Conservation (phyloP, 306 rosid genomes). For the Abrus precatorius region DNA sequence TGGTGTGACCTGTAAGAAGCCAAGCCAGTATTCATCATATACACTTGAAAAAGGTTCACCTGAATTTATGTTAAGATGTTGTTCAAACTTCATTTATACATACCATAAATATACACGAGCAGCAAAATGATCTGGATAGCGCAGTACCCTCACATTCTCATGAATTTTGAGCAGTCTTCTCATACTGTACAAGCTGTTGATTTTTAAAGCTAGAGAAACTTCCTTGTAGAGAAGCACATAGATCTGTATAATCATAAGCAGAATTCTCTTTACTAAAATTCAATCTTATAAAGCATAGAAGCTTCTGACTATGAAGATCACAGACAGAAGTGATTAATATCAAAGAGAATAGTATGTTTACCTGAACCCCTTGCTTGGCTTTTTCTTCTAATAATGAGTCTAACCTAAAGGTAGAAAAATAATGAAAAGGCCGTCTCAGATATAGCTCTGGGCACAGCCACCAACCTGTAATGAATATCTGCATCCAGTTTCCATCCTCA, state of each 20-base stretch:
- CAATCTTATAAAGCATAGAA: slow-evolving; percentile 29
- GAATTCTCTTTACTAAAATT: slow-evolving; percentile 19
- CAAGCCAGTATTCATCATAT: slow-evolving; percentile 51
- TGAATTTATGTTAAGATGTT: slow-evolving; percentile 41
- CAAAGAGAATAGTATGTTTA: slow-evolving; percentile 40
- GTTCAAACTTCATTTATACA: slow-evolving; percentile 45
- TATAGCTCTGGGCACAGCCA: slow-evolving; percentile 98
- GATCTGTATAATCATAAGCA: slow-evolving; percentile 63
- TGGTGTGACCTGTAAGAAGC: slow-evolving; percentile 94
- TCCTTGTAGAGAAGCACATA: slow-evolving; percentile 98
- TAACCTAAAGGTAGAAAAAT: slow-evolving; percentile 75
- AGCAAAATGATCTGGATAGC: slow-evolving; percentile 93
- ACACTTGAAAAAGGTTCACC: slow-evolving; percentile 29
- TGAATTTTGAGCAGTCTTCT: slow-evolving; percentile 85
- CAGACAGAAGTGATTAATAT: slow-evolving; percentile 18
- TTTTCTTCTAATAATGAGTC: slow-evolving; percentile 85
- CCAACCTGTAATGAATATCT: slow-evolving; percentile 99
- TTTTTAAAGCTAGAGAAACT: slow-evolving; percentile 95
- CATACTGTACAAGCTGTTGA: slow-evolving; percentile 92
- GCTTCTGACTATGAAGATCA: slow-evolving; percentile 26
- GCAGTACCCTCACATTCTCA: slow-evolving; percentile 93
- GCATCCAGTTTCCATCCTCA: slow-evolving; percentile 58
- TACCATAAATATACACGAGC: slow-evolving; percentile 93
- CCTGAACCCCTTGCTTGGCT: slow-evolving; percentile 99
- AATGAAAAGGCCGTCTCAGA: slow-evolving; percentile 81